Percentiles rank a stretch among this genome's conserved stretches.
phyloP scores from a whole-genome alignment of 345 rosid species.

The Citrus sp. region DNA sequence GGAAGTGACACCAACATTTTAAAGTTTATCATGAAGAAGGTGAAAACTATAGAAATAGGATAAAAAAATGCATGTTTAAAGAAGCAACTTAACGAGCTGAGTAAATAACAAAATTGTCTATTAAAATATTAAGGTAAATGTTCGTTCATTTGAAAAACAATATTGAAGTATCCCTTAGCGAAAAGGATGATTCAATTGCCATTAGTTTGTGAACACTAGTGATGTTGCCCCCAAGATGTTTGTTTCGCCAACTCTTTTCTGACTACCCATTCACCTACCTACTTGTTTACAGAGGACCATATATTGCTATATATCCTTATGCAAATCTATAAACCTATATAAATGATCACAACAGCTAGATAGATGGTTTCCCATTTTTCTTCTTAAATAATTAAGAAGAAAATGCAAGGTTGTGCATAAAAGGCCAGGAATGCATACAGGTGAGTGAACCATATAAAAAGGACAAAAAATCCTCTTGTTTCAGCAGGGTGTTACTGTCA shows the following conservation, averaged over 20 bases:
- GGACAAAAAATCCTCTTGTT: not conserved
- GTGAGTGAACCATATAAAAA: not conserved
- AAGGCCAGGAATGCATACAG: not conserved
- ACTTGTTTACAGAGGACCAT: not conserved
- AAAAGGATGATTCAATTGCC: not conserved
- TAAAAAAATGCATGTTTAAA: not conserved
- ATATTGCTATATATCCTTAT: not conserved
- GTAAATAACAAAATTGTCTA: not conserved
- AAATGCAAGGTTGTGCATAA: not conserved
- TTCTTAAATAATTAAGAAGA: not conserved
- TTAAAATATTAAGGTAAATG: not conserved
- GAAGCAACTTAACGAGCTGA: not conserved
- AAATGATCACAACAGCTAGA: not conserved
- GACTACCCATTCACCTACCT: not conserved
- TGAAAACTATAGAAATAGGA: not conserved
- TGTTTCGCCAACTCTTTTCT: not conserved
- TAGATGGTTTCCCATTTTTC: not conserved
- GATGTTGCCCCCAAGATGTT: not conserved
- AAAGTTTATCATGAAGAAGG: not conserved
- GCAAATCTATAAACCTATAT: not conserved
- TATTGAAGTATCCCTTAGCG: not conserved
- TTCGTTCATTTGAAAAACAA: not conserved
- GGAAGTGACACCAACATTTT: not conserved
- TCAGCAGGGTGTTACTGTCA: not conserved
- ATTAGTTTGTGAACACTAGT: not conserved